A percentile compares a stretch with the other conserved stretches of the same genome.
Evolutionary conservation across 345 rosid genomes (phyloP).

Genomic region (Populus nigra): DNA sequence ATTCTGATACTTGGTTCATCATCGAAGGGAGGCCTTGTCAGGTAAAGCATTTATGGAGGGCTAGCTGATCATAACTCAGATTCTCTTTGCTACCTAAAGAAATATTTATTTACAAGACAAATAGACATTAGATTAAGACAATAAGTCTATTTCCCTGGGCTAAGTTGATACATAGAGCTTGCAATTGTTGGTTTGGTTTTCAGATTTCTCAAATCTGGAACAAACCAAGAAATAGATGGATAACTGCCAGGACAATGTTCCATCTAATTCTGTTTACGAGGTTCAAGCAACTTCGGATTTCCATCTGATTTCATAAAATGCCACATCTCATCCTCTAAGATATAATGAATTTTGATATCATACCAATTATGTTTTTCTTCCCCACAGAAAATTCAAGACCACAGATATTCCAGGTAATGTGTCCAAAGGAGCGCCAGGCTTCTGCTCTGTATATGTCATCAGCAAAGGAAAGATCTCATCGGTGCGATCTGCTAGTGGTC

Average conservation of each 20-base stretch:
- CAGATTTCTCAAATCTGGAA: not conserved
- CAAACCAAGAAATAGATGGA: not conserved
- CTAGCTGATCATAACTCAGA: not conserved
- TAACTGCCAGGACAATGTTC: not conserved
- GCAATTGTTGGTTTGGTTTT: not conserved
- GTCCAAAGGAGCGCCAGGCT: constrained; percentile 58
- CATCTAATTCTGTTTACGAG: not conserved
- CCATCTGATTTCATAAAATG: not conserved
- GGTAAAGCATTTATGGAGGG: constrained; percentile 32
- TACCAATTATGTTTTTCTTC: not conserved
- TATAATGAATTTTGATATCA: not conserved
- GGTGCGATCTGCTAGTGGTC: constrained; percentile 45
- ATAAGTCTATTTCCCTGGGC: not conserved
- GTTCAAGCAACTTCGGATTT: not conserved
- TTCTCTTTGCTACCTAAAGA: not conserved
- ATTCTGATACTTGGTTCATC: constrained; percentile 57
- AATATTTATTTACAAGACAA: not conserved
- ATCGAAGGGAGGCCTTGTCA: constrained; percentile 53
- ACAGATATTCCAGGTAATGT: constrained; percentile 56
- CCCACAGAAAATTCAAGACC: constrained; percentile 54
- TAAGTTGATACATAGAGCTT: not conserved
- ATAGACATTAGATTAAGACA: not conserved
- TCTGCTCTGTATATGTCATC: constrained; percentile 70
- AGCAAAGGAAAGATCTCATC: constrained; percentile 63
- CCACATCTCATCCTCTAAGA: not conserved